phyloP scores from a whole-genome alignment of 352 stramenopile genomes.

The Pythium graminicola region DNA sequence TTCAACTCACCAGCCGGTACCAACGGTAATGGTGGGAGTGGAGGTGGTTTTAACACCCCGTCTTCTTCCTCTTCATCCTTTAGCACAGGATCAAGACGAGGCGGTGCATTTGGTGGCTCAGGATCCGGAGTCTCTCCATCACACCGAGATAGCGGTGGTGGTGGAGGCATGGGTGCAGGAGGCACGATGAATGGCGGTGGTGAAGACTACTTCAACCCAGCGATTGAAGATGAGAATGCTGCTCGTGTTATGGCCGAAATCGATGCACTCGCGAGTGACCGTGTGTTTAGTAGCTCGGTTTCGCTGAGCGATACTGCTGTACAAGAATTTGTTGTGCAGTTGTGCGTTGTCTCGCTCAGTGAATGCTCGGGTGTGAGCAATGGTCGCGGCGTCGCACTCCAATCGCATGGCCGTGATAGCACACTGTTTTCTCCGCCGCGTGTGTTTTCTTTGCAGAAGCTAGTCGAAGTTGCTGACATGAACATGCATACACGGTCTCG shows the following conservation, averaged over 20 bases:
- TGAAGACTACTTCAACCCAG: conserved; percentile 61
- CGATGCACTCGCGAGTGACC: conserved; percentile 82
- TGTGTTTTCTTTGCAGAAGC: conserved; percentile 98
- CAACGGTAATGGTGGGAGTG: conserved; percentile 27
- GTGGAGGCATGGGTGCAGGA: conserved; percentile 18
- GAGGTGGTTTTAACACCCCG: conserved; percentile 11
- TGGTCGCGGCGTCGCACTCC: conserved; percentile 26
- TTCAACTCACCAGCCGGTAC: conserved; percentile 48
- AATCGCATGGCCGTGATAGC: conserved; percentile 20
- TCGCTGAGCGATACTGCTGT: conserved; percentile 68
- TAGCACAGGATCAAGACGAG: conserved; percentile 10
- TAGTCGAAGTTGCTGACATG: conserved; percentile 99
- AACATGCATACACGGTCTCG: conserved; percentile 97
- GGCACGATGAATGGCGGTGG: conserved; percentile 31
- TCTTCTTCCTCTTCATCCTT: conserved; percentile 17
- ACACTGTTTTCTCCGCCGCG: conserved; percentile 66
- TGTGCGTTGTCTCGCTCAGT: conserved; percentile 88
- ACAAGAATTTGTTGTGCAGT: conserved; percentile 86
- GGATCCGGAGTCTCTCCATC: conserved; percentile 41
- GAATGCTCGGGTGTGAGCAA: conserved; percentile 74
- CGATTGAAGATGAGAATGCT: conserved; percentile 81
- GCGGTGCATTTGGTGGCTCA: conserved; percentile 20
- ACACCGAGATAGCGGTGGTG: conserved; percentile 37
- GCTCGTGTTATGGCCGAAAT: conserved; percentile 78
- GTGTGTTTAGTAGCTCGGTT: conserved; percentile 88